Evolutionary conservation across 225 moss, liverwort and hornwort genomes (phyloP).

Genomic region (Polytrichum formosum): DNA sequence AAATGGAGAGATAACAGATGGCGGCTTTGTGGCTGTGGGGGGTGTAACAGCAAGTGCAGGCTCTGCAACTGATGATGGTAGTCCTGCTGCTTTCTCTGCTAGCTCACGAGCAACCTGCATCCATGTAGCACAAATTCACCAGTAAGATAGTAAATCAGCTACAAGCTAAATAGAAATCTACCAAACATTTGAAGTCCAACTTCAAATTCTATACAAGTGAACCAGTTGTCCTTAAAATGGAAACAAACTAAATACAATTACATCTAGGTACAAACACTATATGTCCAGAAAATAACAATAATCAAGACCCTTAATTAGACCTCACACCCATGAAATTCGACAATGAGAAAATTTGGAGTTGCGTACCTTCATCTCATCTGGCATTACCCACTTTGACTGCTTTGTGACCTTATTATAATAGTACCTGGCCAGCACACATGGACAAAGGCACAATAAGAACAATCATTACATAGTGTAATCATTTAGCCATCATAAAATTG

Average conservation of each 20-base stretch:
- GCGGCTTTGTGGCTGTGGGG: constrained; percentile 36
- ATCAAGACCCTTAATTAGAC: not conserved
- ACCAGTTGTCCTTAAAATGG: too few relatives aligned
- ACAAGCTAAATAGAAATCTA: too few relatives aligned
- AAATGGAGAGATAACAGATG: constrained; percentile 22
- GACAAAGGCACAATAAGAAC: too few relatives aligned
- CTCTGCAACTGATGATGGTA: constrained; percentile 29
- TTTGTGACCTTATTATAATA: constrained; percentile 93
- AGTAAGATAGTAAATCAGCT: too few relatives aligned
- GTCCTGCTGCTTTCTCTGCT: constrained; percentile 61
- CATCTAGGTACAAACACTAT: too few relatives aligned
- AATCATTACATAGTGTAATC: too few relatives aligned
- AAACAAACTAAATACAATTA: too few relatives aligned
- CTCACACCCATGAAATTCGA: not conserved
- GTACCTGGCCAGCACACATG: constrained; percentile 48
- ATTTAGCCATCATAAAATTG: too few relatives aligned
- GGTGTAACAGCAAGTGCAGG: constrained; percentile 28
- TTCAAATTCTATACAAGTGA: too few relatives aligned
- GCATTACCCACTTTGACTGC: constrained; percentile 97
- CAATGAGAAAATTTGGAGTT: not conserved
- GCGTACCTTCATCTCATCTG: constrained; percentile 97
- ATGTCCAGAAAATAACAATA: too few relatives aligned
- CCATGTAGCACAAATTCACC: too few relatives aligned
- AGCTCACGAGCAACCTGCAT: constrained; percentile 85
- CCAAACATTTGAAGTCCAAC: too few relatives aligned